Evolutionary conservation across 768 basidiomycete genomes (phyloP), one percentile per base, ranked within the genome.

Genomic region (Tylopilus sp.): DNA sequence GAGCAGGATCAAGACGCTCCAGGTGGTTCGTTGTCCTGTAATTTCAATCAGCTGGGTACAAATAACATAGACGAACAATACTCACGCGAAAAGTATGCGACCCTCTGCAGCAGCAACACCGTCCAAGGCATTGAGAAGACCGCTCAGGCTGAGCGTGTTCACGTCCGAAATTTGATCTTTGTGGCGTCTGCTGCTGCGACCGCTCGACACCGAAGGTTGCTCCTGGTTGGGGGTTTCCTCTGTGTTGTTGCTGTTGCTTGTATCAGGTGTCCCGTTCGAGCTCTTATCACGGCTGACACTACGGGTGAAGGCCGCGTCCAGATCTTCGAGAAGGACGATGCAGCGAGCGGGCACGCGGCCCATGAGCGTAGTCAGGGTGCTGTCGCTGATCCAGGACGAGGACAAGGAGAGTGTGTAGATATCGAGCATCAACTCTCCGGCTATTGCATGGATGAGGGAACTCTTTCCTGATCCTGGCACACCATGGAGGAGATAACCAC

Each of bases 371-470:
- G 84, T 87, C 25, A 95, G 75, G 9, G 90, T 91, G 56, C 84
- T 84, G 64, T 95, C 93, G 52, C 86, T 88, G 65, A 93, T 87
- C 89, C 88, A 91, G 18, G 86, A 86, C 21, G 86, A 85, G 23
- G 86, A 89, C 45, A 94, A 73, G 18, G 91, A 91, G 44, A 95
- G 83, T 49, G 93, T 89, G 64, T 94, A 95, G 60, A 97, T 91
- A 74, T 94, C 90, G 40, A 97, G 84, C 73, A 85, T 83, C 55
- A 97, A 78, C 64, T 89, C 86, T 41, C 92, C 92, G 8, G 93
- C 93, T 25, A 94, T 82, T 13, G 91, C 82, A 56, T 93, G 89
- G 59, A 93, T 91, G 50, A 92, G 75, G 18, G 88, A 90, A 20
- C 85, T 86, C 73, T 94, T 94, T 42, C 91, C 91, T 23, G 86